Conservation (phyloP, 2,329 filamentous ascomycete species). For the Ampelomyces quisqualis region DNA sequence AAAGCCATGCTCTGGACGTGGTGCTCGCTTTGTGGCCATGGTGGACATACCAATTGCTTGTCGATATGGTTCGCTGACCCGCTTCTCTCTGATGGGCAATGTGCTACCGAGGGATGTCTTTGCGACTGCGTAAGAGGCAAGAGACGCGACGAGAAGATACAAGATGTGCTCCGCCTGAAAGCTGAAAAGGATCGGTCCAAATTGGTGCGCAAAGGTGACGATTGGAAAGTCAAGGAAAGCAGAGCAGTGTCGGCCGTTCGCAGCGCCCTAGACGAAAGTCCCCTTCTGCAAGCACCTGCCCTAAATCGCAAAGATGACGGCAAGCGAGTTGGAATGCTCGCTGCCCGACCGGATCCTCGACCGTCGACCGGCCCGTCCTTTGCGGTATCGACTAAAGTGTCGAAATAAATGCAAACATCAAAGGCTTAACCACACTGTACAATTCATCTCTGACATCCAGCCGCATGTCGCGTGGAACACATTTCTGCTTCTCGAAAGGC, state of each 20-base stretch:
- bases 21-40: conserved; percentile 63
- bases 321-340: conserved; percentile 36
- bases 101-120: conserved; percentile 60
- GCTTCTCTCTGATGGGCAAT: conserved; percentile 53
- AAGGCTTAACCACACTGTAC: neutral
- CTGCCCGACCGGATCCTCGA: conserved; percentile 9
- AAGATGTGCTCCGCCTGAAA: conserved; percentile 31
- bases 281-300: conserved; percentile 4
- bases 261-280: conserved; percentile 30
- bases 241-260: conserved; percentile 46
- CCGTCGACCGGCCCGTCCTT: conserved; percentile 10
- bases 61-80: conserved; percentile 56
- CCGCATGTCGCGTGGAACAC: neutral
- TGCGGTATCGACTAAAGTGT: conserved; percentile 9
- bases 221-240: conserved; percentile 48
- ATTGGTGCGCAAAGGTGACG: conserved; percentile 43
- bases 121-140: conserved; percentile 60
- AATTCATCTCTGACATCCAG: conserved; percentile 5
- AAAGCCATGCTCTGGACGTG: conserved; percentile 52
- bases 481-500: neutral
- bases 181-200: conserved; percentile 39
- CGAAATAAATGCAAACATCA: conserved; percentile 6
- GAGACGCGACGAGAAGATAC: conserved; percentile 36
- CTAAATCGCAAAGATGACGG: conserved; percentile 25
- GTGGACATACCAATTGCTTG: conserved; percentile 60